Evolutionary conservation across 768 basidiomycete genomes (phyloP), one percentile per base, ranked within the genome.

Genomic region (Tricholoma bakamatsutake): DNA sequence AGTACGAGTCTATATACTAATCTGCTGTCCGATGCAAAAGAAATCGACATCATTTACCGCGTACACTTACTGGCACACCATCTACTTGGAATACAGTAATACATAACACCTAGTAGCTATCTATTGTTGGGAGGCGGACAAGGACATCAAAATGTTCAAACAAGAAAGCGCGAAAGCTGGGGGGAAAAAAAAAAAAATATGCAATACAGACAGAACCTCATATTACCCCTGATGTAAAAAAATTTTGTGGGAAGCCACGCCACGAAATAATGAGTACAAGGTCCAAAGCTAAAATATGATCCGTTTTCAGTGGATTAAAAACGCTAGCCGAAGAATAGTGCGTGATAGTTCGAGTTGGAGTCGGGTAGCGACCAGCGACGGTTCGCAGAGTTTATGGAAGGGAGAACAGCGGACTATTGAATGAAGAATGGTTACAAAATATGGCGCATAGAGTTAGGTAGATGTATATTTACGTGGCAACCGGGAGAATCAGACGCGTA

Each of bases 331-430:
- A 72, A 62, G 15, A 73, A 73, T 9, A 67, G 66, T 17, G 69
- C 63, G 24, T 69, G 69, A 27, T 67, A 61, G 18, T 54, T 39
- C n/a, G 52, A 34, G 17, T 59, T 69, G 5, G 67, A 48, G 35
- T 57, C 61, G n/a, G 72, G 62, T 40, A 60, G 64, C 1, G 73
- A 67, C 72, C 72, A 73, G 17, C 73, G 68, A 37, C 72, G 67
- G 30, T 47, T 56, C n/a, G 66, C 62, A 62, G 74, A 62, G 2
- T 70, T 62, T 2, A 59, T 54, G n/a, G 72, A 70, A 49, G 71
- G 73, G 47, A 70, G 61, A n/a, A 39, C 39, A 18, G 28, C 42
- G 30, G 52, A 15, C 57, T 56, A 40, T 39, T 12, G 10, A 9
- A 48, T 11, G 15, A 47, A 31, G 8, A 17, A 17, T 8, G 31